Base-by-base conservation (phyloP, 2,329 filamentous ascomycete genomes). In the Aureobasidium sp. region DNA sequence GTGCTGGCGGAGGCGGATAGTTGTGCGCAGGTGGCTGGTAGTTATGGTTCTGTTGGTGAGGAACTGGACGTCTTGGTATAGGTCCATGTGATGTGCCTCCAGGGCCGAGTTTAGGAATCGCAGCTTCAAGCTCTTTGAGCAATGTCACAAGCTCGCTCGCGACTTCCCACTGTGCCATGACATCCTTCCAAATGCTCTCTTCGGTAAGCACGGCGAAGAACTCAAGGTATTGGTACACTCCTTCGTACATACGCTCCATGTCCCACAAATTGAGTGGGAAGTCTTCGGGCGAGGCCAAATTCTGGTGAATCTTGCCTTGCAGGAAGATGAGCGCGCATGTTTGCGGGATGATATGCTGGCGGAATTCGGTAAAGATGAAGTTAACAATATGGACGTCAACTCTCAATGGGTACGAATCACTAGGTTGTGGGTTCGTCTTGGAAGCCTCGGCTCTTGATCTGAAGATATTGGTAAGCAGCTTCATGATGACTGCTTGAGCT, bases 191-290 rank as follows among this genome's bases (percentile, higher is more conserved):
- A 59, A 93, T 91, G 50, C 91, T 87, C 72, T 95, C 92, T 74
- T 97, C 95, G 0, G 93, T 94, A 33, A 97, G 88, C 0, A 96
- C 95, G 20, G 92, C 94, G 63, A 98, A 92, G 76, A 98, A 97
- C 72, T 98, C 95, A 2, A 98, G 88, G 74, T 97, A 97, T 77
- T 98, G 95, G 60, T 95, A 94, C 1, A 98, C 89, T 1, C 95
- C 95, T 74, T 98, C 95, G 77, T 97, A 97, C 66, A 97, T 95
- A 18, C 95, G 90, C 77, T 98, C 95, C 92, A 98, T 97, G 73
- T 98, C 95, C 95, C 95, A 98, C 54, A 94, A 87, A 73, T 98
- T 97, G 2, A 98, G 90, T 0, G 95, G 95, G 73, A 98, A 98
- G 73, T 98, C 95, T 68, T 93, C 90, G 0, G 93, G 90, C 67